phyloP scores from a whole-genome alignment of 2,329 filamentous ascomycete genomes.

The Talaromyces sp. region DNA sequence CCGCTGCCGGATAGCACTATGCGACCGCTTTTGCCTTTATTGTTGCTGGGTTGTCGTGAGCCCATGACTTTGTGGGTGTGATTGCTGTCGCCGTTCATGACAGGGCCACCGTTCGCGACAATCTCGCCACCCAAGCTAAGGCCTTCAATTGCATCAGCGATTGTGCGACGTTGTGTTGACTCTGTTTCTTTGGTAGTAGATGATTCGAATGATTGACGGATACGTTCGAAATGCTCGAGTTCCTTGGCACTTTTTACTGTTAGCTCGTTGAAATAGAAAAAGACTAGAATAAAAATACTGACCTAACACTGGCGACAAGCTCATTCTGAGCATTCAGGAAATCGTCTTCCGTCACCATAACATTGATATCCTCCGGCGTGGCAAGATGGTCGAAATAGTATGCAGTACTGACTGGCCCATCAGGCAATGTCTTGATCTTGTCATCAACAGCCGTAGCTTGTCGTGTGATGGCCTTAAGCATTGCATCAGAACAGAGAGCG shows the following conservation, averaged over 20 bases:
- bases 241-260: conserved; percentile 69
- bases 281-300: conserved; percentile 25
- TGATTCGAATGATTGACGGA: conserved; percentile 77
- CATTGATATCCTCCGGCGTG: conserved; percentile 74
- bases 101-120: conserved; percentile 23
- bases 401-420: conserved; percentile 69
- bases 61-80: conserved; percentile 32
- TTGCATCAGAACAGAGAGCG: conserved; percentile 93
- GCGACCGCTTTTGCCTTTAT: conserved; percentile 30
- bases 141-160: conserved; percentile 39
- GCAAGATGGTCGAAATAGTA: conserved; percentile 96
- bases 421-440: conserved; percentile 68
- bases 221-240: conserved; percentile 82
- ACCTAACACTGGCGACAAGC: conserved; percentile 81
- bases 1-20: conserved; percentile 23
- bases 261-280: conserved; percentile 22
- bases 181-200: conserved; percentile 48
- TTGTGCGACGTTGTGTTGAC: conserved; percentile 31
- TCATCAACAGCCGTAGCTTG: conserved; percentile 80
- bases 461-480: conserved; percentile 96
- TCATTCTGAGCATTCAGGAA: conserved; percentile 79
- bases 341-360: conserved; percentile 86
- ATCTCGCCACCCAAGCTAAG: conserved; percentile 30
- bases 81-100: conserved; percentile 23
- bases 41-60: conserved; percentile 24